Evolutionary conservation across 768 basidiomycete genomes (phyloP), one percentile per base, ranked within the genome.

Genomic region (Macrolepiota albuminosa): DNA sequence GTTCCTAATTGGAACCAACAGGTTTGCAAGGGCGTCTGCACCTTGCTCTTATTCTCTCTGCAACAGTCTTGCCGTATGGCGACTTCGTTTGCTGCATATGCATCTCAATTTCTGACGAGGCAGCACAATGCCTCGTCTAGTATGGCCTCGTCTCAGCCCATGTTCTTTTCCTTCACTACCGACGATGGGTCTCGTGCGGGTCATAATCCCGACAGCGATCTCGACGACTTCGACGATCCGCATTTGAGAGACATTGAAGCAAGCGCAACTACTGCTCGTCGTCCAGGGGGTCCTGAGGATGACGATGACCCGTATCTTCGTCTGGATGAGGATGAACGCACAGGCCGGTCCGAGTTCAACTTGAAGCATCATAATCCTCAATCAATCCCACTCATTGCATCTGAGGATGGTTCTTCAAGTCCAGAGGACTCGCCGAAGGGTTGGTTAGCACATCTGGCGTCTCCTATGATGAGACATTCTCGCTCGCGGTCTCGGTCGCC

Each of bases 91-190:
- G 87, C 88, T 65, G 84, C 84, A 54, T 91, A 89, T 76, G 90
- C 90, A 53, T 91, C 90, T 47, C 89, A 91, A 66, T 91, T 91
- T 70, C 77, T 92, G 71, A 85, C 81, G 69, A 80, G 82, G 64
- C 85, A 84, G 67, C 79, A 73, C 58, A 64, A 67, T 61, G 69
- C 51, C 60, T 76, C 78, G 59, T 77, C 82, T 40, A 82, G 81
- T 65, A 74, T 82, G 66, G 80, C 82, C 43, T 81, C 84, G 24
- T 85, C 85, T 42, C 89, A 91, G 73, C 91, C 91, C 56, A 83
- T 93, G 72, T 93, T 93, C 79, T 93, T 89, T 79, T 93, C 91
- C 21, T 92, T 93, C 72, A 86, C 86, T 48, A 90, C 89, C 63
- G 88, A 90, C 74, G 80, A 85, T 56, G 88, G 81, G 57, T 84